Base-by-base conservation (phyloP, 2,329 filamentous ascomycete genomes). In the Colletotrichum simmondsii region DNA sequence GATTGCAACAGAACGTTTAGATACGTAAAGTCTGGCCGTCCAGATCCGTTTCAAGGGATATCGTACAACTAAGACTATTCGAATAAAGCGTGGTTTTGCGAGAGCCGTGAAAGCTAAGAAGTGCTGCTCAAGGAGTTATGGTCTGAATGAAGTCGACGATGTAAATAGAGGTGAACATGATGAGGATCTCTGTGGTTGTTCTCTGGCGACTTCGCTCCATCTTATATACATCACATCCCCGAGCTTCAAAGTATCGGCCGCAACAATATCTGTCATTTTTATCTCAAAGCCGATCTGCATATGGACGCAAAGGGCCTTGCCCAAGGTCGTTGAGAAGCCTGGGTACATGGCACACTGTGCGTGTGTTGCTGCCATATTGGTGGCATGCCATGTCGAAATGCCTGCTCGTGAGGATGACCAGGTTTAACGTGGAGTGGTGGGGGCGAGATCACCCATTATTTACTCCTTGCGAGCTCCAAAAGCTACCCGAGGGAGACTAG, bases 401-500 rank as follows among this genome's bases (percentile, higher is more conserved):
- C 32, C 19, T 32, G 22, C 54, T 28, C 22, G 49, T 32, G 52
- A 56, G 62, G 16, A 57, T 65, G 26, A 10, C 53, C 46, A 28
- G 35, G 49, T 10, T n/a, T 35, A 35, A 37, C 35, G 26, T 37
- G 46, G 24, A 54, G 22, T 24, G 22, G 22, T 12, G 59, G 59
- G 42, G 46, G 32, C 37, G n/a, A 68, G 37, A 24, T 14, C 57
- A 53, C 54, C 42, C 53, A 56, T 37, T 28, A 59, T 26, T 53
- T 56, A 37, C 30, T 26, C 46, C 24, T 16, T 54, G 14, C 59
- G n/a, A 53, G 46, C 26, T 57, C 66, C 59, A 59, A 35, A 32
- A 69, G 53, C 37, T 69, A 68, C 65, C 59, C 32, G 24, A 68
- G 42, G 37, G 52, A 63, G 65, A 53, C 58, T 64, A 58, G 65